phyloP scores from a whole-genome alignment of 108 stramenopile species.

The Aurantiochytrium sp. region DNA sequence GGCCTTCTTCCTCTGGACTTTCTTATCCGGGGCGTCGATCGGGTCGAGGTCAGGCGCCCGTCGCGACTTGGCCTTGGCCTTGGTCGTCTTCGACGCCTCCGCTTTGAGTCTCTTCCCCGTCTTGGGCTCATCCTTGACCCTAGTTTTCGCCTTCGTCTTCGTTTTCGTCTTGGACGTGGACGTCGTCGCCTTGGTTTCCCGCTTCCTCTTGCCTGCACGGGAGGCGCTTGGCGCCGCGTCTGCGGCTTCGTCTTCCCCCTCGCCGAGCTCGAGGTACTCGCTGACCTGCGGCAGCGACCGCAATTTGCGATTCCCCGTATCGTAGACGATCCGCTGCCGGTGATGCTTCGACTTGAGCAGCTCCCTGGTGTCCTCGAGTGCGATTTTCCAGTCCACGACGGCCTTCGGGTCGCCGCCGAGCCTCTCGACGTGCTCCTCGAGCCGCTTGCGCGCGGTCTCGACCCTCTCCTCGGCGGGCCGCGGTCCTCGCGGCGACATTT shows the following conservation, averaged over 20 bases:
- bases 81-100: not conserved
- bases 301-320: not conserved
- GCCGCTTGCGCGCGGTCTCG: not conserved
- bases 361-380: not conserved
- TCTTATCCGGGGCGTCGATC: no score
- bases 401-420: not conserved
- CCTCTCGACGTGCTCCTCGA: not conserved
- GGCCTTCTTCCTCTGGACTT: no score
- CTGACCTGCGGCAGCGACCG: not conserved
- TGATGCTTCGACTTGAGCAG: not conserved
- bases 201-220: not conserved
- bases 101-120: not conserved
- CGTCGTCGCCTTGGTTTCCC: not conserved
- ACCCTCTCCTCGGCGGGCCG: not conserved
- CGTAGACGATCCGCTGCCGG: not conserved
- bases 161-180: not conserved
- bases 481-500: no score
- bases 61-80: no score
- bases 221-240: not conserved
- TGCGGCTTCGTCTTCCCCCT: not conserved
- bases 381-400: not conserved
- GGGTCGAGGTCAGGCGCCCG: no score
- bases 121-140: not conserved
- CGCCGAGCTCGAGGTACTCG: not conserved
- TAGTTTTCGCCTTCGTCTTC: not conserved